Evolutionary conservation across 2,329 filamentous ascomycete genomes (phyloP), one percentile per base, ranked within the genome.

Genomic region (Pyrenochaeta sp.): DNA sequence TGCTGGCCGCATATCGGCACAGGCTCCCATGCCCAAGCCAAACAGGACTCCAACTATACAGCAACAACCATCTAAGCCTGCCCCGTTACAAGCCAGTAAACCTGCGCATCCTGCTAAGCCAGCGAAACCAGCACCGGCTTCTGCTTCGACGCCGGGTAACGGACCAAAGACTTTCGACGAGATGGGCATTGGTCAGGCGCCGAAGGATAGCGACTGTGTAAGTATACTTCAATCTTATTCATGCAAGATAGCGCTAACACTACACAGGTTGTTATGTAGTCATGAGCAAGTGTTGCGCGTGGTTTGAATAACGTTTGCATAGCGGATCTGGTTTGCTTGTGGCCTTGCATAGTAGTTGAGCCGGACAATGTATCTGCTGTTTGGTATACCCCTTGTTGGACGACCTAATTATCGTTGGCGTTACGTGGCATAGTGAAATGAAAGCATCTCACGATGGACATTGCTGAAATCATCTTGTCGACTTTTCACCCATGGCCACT

Each of bases 141-240:
- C 61, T 20, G 40, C 62, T 21, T 54, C 61, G 52, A 56, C 74
- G 40, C 80, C 85, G 29, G 84, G 83, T 44, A 91, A 92, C 71
- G 95, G 94, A 10, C 94, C 95, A 1, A 91, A 95, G 67, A 98
- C 95, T 0, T 99, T 99, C 75, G 94, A 97, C 73, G 93, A 96
- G 73, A 99, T 99, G 95, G 95, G 95, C 33, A 94, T 99, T 66
- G 91, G 92, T 6, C 85, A 88, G 67, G 87, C 83, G 42, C 93
- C 95, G 76, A 85, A 88, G 57, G 91, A 97, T n/a, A 85, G 86
- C 63, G 93, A 98, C 77, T 99, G 94, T 81, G 93, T 97, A 86
- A 80, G 85, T 81, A 31, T 14, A 14, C 35, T 20, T 30, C 29
- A 20, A 18, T 7, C 41, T n/a, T 15, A 20, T 27, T 4, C 32